Evolutionary conservation across 441 rosid genomes (phyloP).

Genomic region (Pelargonium australe): DNA sequence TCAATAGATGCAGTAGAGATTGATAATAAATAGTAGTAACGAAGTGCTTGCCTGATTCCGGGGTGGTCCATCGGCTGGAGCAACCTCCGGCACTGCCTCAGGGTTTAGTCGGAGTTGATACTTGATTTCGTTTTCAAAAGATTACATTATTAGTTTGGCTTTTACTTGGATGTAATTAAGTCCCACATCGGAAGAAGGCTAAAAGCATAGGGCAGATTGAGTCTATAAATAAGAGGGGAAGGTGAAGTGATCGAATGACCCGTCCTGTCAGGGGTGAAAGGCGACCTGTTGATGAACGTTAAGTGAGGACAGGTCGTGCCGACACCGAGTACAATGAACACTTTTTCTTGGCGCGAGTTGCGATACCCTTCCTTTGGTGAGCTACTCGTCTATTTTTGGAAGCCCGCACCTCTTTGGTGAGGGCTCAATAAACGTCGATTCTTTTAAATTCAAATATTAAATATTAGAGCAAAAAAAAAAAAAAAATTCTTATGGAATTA

Average conservation of each 20-base stretch:
- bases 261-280: conserved; percentile 73
- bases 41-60: conserved; percentile 86
- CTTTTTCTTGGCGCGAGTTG: conserved; percentile 32
- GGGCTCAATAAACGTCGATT: conserved; percentile 20
- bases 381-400: conserved; percentile 87
- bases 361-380: conserved; percentile 22
- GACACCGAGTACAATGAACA: conserved; percentile 54
- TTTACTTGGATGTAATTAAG: background rate
- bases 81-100: too few relatives aligned
- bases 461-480: too few relatives aligned
- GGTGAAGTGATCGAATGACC: background rate
- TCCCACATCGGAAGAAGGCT: conserved; percentile 19
- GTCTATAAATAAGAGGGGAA: background rate
- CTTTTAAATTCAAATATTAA: too few relatives aligned
- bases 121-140: too few relatives aligned
- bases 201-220: background rate
- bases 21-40: conserved; percentile 63
- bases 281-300: conserved; percentile 70
- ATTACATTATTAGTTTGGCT: too few relatives aligned
- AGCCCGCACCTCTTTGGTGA: conserved; percentile 27
- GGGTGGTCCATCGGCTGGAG: too few relatives aligned
- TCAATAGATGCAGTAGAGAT: conserved; percentile 82
- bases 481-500: too few relatives aligned
- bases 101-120: too few relatives aligned
- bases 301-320: conserved; percentile 81